Evolutionary conservation across 1,139 yeast species (phyloP), one percentile per base, ranked within the genome.

Genomic region (Suhomyces taliae): DNA sequence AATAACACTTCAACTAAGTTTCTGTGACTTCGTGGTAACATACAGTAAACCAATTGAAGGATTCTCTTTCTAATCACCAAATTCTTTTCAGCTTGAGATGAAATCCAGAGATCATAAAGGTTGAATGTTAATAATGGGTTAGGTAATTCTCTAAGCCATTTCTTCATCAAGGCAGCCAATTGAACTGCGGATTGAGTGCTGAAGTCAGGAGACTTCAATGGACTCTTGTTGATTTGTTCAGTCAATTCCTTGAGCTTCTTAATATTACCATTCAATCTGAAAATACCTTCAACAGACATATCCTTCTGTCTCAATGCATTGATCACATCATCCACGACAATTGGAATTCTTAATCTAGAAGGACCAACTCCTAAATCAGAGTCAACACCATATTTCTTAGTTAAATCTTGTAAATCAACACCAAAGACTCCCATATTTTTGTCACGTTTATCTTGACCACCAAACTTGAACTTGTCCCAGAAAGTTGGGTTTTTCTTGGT

Each of bases 221-320:
- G 97, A 55, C 80, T 77, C 48, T 78, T 74, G 66, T 95, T 95
- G 55, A 91, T 86, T 49, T 76, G 80, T 44, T 83, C 90, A 0
- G 91, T 81, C 50, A 91, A 72, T 55, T 85, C 90, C 55, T 87
- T 82, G 44, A 93, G 73, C 41, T 88, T 79, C 58, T 91, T 84
- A 59, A 95, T 93, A 61, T 95, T 95, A 61, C 99, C 99, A 63
- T 95, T 95, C 62, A 91, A 87, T 59, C 99, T 80, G 74, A 95
- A 95, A 8, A 95, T 87, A 49, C 99, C 99, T 67, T 93, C 99
- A 19, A 90, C 93, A 4, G 97, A 88, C 89, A 95, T 85, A 69
- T 93, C 98, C 74, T 89, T 90, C 49, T 88, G 95, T 49, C 89
- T 81, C 72, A 95, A 81, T 1, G 96, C 89, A 41, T 82, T 81